Conservation (phyloP, 352 stramenopile species). For the Phytophthora brassicae region DNA sequence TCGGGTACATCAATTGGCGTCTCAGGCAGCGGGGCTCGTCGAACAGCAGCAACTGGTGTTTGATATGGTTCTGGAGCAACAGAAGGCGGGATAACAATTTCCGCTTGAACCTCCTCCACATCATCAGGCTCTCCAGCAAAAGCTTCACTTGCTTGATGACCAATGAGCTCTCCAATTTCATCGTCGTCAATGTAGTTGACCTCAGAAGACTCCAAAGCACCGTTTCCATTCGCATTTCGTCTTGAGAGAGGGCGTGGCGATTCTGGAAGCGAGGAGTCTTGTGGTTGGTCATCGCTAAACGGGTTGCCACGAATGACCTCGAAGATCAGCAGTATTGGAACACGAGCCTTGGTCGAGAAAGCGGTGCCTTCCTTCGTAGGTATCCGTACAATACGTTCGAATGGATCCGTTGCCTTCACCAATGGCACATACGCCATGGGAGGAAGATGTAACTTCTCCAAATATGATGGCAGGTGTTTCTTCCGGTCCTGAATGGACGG, state of each 20-base stretch:
- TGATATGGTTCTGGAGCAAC: slow-evolving; percentile 18
- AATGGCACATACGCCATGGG: slow-evolving; percentile 88
- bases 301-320: slow-evolving; percentile 84
- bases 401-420: slow-evolving; percentile 86
- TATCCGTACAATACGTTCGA: slow-evolving; percentile 86
- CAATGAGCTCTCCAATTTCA: slow-evolving; percentile 74
- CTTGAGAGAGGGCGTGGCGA: slow-evolving; percentile 61
- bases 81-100: slow-evolving; percentile 12
- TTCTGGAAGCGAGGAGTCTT: slow-evolving; percentile 31
- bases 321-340: slow-evolving; percentile 88
- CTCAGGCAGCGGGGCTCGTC: slow-evolving; percentile 47
- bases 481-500: slow-evolving; percentile 79
- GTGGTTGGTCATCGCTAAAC: slow-evolving; percentile 52
- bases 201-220: slow-evolving; percentile 43
- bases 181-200: slow-evolving; percentile 82
- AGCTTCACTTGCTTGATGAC: slow-evolving; percentile 62
- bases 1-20: slow-evolving; percentile 65
- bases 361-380: slow-evolving; percentile 85
- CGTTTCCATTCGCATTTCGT: slow-evolving; percentile 36
- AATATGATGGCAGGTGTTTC: slow-evolving; percentile 70
- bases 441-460: slow-evolving; percentile 83
- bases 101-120: slow-evolving; percentile 18
- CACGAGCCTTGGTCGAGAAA: slow-evolving; percentile 86
- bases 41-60: slow-evolving; percentile 17
- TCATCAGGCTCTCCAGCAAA: slow-evolving; percentile 47